phyloP scores from a whole-genome alignment of 2,329 filamentous ascomycete genomes.

The Fusarium verrucosum region DNA sequence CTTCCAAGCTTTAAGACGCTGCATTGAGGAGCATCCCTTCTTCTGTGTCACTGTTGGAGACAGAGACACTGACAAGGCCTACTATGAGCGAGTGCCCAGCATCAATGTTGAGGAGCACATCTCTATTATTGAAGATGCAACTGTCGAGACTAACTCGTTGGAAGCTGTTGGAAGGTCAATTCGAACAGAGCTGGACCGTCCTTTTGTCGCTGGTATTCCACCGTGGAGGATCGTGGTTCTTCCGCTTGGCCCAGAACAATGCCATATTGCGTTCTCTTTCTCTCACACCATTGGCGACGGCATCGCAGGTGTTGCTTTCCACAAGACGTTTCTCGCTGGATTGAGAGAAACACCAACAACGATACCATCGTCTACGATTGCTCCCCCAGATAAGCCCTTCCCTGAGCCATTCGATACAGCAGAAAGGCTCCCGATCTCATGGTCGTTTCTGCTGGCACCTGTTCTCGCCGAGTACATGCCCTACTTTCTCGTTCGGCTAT shows the following conservation, averaged over 20 bases:
- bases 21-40: conserved; percentile 34
- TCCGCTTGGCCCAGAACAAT: conserved; percentile 12
- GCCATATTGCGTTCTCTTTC: conserved; percentile 36
- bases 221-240: conserved; percentile 39
- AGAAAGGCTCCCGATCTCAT: conserved; percentile 38
- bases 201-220: conserved; percentile 28
- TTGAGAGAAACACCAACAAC: neutral
- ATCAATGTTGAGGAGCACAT: conserved; percentile 37
- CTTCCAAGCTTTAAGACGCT: conserved; percentile 25
- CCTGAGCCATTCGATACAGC: conserved; percentile 38
- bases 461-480: conserved; percentile 31
- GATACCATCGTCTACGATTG: neutral
- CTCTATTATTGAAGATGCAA: conserved; percentile 2
- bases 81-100: conserved; percentile 28
- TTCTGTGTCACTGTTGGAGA: conserved; percentile 35
- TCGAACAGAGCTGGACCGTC: conserved; percentile 22
- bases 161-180: conserved; percentile 20
- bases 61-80: conserved; percentile 33
- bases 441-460: conserved; percentile 37
- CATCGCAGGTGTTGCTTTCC: conserved; percentile 33
- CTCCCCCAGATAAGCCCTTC: conserved; percentile 8
- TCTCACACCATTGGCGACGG: conserved; percentile 42
- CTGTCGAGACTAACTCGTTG: neutral
- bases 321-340: conserved; percentile 34
- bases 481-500: conserved; percentile 18